Evolutionary conservation across 345 rosid genomes (phyloP).

Genomic region (Aegle marmelos): DNA sequence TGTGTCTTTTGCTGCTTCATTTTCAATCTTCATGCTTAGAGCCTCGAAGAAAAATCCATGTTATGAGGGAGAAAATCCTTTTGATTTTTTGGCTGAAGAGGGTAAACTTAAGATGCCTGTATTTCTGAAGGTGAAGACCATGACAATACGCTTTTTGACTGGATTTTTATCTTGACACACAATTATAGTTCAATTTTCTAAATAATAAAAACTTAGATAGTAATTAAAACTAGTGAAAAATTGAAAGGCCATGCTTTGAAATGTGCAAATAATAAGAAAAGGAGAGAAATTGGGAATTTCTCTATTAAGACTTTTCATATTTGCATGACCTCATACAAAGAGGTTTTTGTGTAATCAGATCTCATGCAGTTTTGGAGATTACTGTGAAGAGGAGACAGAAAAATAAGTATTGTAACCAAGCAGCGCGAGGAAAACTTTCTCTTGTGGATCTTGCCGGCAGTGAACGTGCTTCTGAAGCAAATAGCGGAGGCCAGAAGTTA

Average conservation of each 20-base stretch:
- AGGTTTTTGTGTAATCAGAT: conserved; percentile 43
- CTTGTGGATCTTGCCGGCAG: conserved; percentile 99
- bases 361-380: conserved; percentile 93
- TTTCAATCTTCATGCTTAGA: not conserved
- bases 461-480: conserved; percentile 95
- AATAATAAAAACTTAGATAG: not conserved
- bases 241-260: not conserved
- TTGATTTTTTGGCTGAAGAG: not conserved
- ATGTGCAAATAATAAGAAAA: not conserved
- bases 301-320: not conserved
- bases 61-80: not conserved
- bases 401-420: conserved; percentile 68
- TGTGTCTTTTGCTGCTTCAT: not conserved
- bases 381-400: conserved; percentile 75
- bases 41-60: not conserved
- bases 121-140: conserved; percentile 1
- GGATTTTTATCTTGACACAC: not conserved
- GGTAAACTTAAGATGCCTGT: not conserved
- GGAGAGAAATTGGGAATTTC: not conserved
- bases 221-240: not conserved
- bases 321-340: conserved; percentile 4
- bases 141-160: not conserved
- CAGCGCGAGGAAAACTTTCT: conserved; percentile 85
- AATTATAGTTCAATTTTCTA: not conserved
- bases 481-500: conserved; percentile 84